Conservation (phyloP, 78 protist genomes). For the Dictyostelium intermedium region DNA sequence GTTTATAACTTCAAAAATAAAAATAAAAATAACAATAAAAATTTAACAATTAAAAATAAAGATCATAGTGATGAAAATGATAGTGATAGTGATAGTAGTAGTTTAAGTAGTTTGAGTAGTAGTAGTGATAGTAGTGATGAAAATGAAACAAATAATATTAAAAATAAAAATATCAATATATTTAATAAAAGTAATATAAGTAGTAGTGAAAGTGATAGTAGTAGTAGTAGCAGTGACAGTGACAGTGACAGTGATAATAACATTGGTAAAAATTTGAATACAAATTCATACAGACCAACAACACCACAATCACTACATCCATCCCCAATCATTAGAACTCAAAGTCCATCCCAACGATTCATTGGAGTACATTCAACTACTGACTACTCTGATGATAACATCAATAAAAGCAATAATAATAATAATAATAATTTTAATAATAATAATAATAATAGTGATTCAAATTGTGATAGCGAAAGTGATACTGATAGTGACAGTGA, state of each 20-base stretch:
- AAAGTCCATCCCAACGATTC: background rate
- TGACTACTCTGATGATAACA: no score
- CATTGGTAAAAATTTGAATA: background rate
- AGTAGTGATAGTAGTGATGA: background rate
- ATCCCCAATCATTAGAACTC: background rate
- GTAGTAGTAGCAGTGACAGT: background rate
- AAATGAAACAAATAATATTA: background rate
- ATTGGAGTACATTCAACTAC: background rate
- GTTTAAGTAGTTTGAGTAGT: background rate
- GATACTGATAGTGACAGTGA: background rate
- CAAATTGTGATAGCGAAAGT: background rate
- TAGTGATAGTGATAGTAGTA: background rate
- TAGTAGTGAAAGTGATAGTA: background rate
- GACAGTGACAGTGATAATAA: background rate
- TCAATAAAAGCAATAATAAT: background rate
- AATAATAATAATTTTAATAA: background rate
- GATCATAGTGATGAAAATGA: background rate
- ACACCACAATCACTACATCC: background rate
- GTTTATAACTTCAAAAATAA: background rate
- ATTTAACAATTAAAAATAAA: background rate
- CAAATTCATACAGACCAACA: background rate
- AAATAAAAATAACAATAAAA: background rate
- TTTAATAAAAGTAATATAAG: background rate
- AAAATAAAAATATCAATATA: background rate
- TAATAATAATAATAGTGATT: background rate